These are phyloP conservation scores for Arxiozyma slooffiae DNA, from an alignment of 1,139 yeast species.

Conservation along the genomic window DNA sequence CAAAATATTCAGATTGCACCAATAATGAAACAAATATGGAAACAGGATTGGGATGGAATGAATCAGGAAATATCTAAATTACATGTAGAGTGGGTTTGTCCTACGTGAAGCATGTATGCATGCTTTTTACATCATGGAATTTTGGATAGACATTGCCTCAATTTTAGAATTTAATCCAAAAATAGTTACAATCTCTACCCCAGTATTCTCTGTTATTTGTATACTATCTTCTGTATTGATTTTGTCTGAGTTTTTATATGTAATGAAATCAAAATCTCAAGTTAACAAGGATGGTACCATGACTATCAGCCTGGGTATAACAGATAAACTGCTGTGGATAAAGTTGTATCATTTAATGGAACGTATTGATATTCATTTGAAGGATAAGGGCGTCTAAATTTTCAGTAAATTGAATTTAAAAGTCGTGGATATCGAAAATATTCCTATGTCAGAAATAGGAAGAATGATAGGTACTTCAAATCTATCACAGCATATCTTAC, in stretches of 20 bases:
- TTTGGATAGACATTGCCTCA: conserved; percentile 62
- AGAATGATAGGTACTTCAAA: conserved; percentile 17
- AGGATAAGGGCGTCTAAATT: conserved; percentile 25
- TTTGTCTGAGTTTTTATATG: conserved; percentile 50
- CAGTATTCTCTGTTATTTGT: conserved; percentile 63
- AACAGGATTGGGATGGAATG: conserved; percentile 58
- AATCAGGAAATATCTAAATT: conserved; percentile 38
- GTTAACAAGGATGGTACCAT: not conserved
- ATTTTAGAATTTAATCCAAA: conserved; percentile 22
- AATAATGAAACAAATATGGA: conserved; percentile 47
- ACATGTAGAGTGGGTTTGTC: conserved; percentile 36
- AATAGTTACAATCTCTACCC: conserved; percentile 41
- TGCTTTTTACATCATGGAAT: conserved; percentile 48
- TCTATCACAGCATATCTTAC: conserved; percentile 47
- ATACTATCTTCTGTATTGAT: conserved; percentile 51
- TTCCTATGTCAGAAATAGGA: conserved; percentile 26
- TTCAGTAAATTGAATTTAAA: not conserved
- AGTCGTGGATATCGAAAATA: conserved; percentile 16
- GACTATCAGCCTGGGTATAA: conserved; percentile 21
- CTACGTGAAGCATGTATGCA: conserved; percentile 49
- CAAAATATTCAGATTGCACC: conserved; percentile 51
- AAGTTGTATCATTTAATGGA: conserved; percentile 36
- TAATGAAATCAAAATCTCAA: conserved; percentile 40
- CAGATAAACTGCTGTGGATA: conserved; percentile 34
- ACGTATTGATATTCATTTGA: conserved; percentile 46